These are phyloP conservation scores for Trametes elegans DNA, from an alignment of 768 basidiomycete species.

Conservation along the genomic window DNA sequence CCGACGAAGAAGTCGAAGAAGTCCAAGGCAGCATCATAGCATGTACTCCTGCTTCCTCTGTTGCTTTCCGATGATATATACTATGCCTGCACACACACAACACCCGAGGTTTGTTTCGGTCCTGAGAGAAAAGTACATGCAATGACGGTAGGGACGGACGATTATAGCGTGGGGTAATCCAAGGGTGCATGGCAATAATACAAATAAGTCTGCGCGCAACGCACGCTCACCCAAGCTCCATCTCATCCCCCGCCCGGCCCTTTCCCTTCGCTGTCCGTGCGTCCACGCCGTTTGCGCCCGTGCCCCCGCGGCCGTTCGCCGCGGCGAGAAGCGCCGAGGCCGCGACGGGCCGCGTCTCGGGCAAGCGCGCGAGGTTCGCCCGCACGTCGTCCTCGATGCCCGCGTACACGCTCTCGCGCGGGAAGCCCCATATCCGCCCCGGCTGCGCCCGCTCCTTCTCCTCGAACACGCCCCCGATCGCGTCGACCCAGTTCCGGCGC, in stretches of 20 bases:
- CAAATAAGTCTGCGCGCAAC: conserved; percentile 21
- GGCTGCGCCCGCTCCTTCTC: conserved; percentile 62
- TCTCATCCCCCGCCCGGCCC: conserved; percentile 54
- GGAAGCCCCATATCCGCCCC: conserved; percentile 78
- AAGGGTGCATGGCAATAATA: conserved; percentile 22
- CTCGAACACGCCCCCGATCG: conserved; percentile 73
- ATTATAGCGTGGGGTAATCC: conserved; percentile 11
- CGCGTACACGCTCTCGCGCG: conserved; percentile 68
- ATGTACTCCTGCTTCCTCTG: not conserved
- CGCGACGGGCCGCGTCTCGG: conserved; percentile 20
- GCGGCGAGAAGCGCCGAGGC: not conserved
- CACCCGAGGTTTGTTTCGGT: not conserved
- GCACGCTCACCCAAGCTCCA: conserved; percentile 58
- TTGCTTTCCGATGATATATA: not conserved
- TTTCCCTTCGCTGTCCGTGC: conserved; percentile 43
- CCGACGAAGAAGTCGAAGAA: conserved; percentile 48
- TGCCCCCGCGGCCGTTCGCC: conserved; percentile 3
- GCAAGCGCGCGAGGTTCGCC: conserved; percentile 31
- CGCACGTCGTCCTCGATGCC: conserved; percentile 69
- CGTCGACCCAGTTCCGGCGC: conserved; percentile 75
- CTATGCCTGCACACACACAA: too few relatives aligned
- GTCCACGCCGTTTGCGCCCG: conserved; percentile 11
- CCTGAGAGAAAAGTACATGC: not conserved
- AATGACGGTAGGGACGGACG: not conserved
- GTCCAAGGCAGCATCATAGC: conserved; percentile 12